These are phyloP conservation scores for Sindora glabra DNA, from an alignment of 306 rosid species.

Conservation along the genomic window DNA sequence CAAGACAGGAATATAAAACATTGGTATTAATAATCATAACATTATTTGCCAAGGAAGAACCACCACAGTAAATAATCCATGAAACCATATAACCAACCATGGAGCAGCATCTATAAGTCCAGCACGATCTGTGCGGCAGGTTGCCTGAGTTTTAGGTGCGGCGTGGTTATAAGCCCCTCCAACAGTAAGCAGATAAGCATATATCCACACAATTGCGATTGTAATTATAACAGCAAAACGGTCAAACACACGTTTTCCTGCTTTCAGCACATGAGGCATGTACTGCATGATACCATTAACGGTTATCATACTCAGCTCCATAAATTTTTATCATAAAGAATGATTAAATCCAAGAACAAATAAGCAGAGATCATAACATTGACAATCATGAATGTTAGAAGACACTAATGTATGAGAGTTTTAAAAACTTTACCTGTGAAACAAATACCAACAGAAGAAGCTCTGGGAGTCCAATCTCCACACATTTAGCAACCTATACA, in stretches of 20 bases:
- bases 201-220: conserved; percentile 72
- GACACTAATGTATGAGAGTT: too few relatives aligned
- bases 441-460: conserved; percentile 56
- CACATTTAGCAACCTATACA: conserved; percentile 68
- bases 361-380: background rate
- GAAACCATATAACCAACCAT: conserved; percentile 72
- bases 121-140: conserved; percentile 91
- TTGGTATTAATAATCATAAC: too few relatives aligned
- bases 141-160: conserved; percentile 41
- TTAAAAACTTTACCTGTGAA: conserved; percentile 94
- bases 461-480: conserved; percentile 94
- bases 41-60: too few relatives aligned
- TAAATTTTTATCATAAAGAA: background rate
- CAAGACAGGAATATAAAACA: too few relatives aligned
- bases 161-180: conserved; percentile 81
- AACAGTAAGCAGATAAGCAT: conserved; percentile 79
- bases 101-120: conserved; percentile 78
- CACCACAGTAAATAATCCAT: too few relatives aligned
- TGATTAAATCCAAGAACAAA: background rate
- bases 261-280: conserved; percentile 63
- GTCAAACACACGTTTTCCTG: conserved; percentile 43
- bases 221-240: conserved; percentile 90
- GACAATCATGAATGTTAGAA: too few relatives aligned
- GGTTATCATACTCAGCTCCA: too few relatives aligned
- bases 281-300: too few relatives aligned